Base-by-base conservation (phyloP, 176 grass and related monocot genomes). In the Aegilops tauschii region DNA sequence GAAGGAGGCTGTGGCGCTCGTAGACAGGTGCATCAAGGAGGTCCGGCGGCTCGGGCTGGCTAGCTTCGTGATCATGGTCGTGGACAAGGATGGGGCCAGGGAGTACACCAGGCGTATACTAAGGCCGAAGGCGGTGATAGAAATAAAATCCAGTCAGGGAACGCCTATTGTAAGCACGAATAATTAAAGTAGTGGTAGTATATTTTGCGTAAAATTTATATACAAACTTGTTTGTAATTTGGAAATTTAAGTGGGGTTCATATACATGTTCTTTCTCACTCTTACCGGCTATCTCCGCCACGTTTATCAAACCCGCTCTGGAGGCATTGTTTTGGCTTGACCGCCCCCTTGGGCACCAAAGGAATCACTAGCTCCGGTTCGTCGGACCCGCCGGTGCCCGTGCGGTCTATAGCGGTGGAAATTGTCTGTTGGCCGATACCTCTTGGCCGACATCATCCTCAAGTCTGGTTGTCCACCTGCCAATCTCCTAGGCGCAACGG, bases 21-120 rank as follows among this genome's bases (percentile, higher is more conserved):
- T 76, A 0, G 73, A 76, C 45, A 28, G 0, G 14, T 76, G 73
- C 73, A 76, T 76, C 45, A 76, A 76, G 45, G 10, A 76, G 73
- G 73, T 54, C 45, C 45, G 73, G 27, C 73, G 73, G 45, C 16
- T 76, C 45, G 45, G 73, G 73, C 45, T 76, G 40, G 44, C 42
- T 23, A 75, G 72, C 72, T 75, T 75, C 25, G 42, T 75, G 23
- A 75, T 75, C 42, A 75, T 75, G 72, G 25, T 76, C 27, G 92
- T 94, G 2, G 92, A 87, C 69, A 83, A 90, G 90, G 84, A 92
- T 21, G 90, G 92, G 9, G 92, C 92, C 3, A 88, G 87, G 70
- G 81, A 89, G 64, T 85, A 90, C 5, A 73, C 56, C 5, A 87
- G 81, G 87, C 87, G 87, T 47, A 75, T 75, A 9, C 42, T 14